phyloP scores from a whole-genome alignment of 2,329 filamentous ascomycete genomes.

The Cercospora berteroae region DNA sequence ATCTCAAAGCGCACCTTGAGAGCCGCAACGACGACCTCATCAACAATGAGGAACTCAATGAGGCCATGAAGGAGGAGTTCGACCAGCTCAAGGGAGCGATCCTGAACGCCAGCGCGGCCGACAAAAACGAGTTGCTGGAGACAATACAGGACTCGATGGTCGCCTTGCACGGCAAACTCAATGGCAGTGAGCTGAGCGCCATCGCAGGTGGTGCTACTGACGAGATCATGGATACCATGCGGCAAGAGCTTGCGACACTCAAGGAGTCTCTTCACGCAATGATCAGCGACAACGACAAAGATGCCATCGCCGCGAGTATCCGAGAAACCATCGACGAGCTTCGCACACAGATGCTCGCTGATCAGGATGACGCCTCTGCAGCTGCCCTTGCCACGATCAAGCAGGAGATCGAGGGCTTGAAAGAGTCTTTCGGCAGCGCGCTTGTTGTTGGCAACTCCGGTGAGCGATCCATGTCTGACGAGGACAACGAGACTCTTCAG shows the following conservation, averaged over 20 bases:
- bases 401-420: slow-evolving; percentile 45
- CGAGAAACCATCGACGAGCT: slow-evolving; percentile 49
- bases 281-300: slow-evolving; percentile 50
- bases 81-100: slow-evolving; percentile 77
- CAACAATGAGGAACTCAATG: slow-evolving; percentile 51
- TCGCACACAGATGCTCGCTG: slow-evolving; percentile 39
- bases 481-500: slow-evolving; percentile 27
- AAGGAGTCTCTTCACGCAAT: slow-evolving; percentile 57
- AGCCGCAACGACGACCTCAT: slow-evolving; percentile 30
- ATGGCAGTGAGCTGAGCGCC: slow-evolving; percentile 36
- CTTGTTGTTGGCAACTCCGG: slow-evolving; percentile 39
- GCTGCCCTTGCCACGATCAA: slow-evolving; percentile 45
- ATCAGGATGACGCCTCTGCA: slow-evolving; percentile 44
- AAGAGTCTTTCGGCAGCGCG: slow-evolving; percentile 43
- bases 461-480: slow-evolving; percentile 8
- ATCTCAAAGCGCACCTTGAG: slow-evolving; percentile 31
- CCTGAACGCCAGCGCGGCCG: slow-evolving; percentile 56
- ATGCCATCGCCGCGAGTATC: slow-evolving; percentile 67
- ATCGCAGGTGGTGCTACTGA: slow-evolving; percentile 41
- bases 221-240: slow-evolving; percentile 51
- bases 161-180: slow-evolving; percentile 46
- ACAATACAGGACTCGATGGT: slow-evolving; percentile 56
- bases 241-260: slow-evolving; percentile 61
- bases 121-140: slow-evolving; percentile 63
- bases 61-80: slow-evolving; percentile 76